These are phyloP conservation scores for Novymonas esmeraldas DNA, from an alignment of 208 protist genomes.

Conservation along the genomic window DNA sequence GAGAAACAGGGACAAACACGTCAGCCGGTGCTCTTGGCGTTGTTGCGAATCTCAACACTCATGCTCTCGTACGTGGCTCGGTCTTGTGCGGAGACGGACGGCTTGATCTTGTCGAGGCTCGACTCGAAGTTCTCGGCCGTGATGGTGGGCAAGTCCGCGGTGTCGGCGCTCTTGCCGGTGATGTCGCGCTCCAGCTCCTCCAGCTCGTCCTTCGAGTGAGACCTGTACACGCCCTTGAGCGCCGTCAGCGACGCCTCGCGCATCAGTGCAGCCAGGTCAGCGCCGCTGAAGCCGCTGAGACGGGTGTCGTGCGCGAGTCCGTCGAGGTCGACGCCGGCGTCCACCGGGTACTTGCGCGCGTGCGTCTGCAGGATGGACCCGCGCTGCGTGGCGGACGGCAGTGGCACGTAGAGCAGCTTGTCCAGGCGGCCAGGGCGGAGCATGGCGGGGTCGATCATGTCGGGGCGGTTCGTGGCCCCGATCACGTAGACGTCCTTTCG, in stretches of 20 bases:
- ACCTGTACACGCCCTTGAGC: constrained; percentile 79
- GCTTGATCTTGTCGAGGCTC: constrained; percentile 70
- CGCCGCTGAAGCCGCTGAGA: constrained; percentile 94
- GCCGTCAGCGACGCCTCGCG: constrained; percentile 92
- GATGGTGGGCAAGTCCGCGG: constrained; percentile 66
- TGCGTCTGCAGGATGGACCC: constrained; percentile 91
- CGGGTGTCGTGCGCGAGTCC: constrained; percentile 71
- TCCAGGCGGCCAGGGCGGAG: constrained; percentile 97
- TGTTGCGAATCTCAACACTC: constrained; percentile 39
- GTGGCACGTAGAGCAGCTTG: constrained; percentile 97
- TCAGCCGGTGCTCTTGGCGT: constrained; percentile 33
- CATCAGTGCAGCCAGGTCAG: constrained; percentile 93
- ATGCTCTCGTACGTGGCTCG: constrained; percentile 75
- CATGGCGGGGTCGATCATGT: constrained; percentile 99
- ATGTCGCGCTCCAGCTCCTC: constrained; percentile 80
- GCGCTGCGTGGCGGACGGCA: constrained; percentile 90
- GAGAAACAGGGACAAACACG: neutral
- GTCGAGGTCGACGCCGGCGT: constrained; percentile 72
- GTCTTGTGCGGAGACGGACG: constrained; percentile 80
- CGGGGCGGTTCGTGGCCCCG: constrained; percentile 98
- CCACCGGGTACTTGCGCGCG: constrained; percentile 90
- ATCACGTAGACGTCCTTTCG: constrained; percentile 97
- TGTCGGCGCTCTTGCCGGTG: constrained; percentile 38
- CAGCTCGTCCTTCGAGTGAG: constrained; percentile 56
- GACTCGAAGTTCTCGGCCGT: constrained; percentile 62